phyloP scores from a whole-genome alignment of 2,329 filamentous ascomycete genomes.

The Basipetospora chlamydospora region DNA sequence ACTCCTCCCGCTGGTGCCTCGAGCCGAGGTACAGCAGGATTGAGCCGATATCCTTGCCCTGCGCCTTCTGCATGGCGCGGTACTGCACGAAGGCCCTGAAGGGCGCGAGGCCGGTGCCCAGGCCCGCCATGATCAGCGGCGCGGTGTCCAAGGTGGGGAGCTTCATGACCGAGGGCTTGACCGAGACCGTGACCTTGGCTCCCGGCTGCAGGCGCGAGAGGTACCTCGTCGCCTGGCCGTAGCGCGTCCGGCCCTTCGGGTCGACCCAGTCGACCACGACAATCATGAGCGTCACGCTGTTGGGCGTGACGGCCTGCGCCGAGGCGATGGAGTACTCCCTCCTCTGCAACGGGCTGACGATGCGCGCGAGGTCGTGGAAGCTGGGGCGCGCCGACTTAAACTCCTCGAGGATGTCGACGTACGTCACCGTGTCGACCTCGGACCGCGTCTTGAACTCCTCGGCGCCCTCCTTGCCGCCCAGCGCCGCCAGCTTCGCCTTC shows the following conservation, averaged over 20 bases:
- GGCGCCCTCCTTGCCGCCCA: conserved; percentile 66
- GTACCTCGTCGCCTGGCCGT: conserved; percentile 86
- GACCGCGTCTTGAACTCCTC: conserved; percentile 83
- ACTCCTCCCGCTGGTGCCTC: conserved; percentile 94
- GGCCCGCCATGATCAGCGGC: conserved; percentile 95
- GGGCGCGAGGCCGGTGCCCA: conserved; percentile 95
- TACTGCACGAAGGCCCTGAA: conserved; percentile 99
- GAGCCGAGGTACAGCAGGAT: conserved; percentile 95
- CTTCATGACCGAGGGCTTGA: conserved; percentile 99
- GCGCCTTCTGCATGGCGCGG: conserved; percentile 93
- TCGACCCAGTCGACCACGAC: conserved; percentile 96
- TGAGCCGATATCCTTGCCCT: conserved; percentile 84
- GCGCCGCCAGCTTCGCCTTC: conserved; percentile 61
- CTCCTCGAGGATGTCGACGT: conserved; percentile 77
- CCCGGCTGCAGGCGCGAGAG: conserved; percentile 64
- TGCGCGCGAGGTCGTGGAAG: conserved; percentile 77
- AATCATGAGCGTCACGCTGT: conserved; percentile 83
- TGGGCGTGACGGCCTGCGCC: conserved; percentile 85
- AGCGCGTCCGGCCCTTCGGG: conserved; percentile 70
- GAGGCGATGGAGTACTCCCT: conserved; percentile 99
- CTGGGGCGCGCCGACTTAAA: conserved; percentile 77
- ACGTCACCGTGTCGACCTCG: conserved; percentile 85
- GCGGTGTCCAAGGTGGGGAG: conserved; percentile 76
- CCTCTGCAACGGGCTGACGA: conserved; percentile 85
- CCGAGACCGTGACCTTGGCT: conserved; percentile 70